Percentiles rank a stretch among this genome's conserved stretches.
phyloP scores from a whole-genome alignment of 2,329 filamentous ascomycete genomes.

The Emergomyces pasteurianus region DNA sequence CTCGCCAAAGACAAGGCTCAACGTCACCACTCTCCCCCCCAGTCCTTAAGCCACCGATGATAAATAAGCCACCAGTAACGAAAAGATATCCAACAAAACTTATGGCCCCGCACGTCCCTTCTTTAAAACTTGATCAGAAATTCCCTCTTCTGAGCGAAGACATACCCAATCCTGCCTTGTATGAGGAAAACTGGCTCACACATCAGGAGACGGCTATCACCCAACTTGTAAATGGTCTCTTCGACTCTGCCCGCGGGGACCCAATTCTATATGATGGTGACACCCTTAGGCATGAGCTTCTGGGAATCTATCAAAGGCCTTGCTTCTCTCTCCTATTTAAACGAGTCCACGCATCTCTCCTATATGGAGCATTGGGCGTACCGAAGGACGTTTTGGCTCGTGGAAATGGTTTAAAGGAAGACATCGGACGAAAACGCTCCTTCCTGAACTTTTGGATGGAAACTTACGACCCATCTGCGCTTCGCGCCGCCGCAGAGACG shows the following conservation, averaged over 20 bases:
- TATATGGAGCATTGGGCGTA: conserved; percentile 45
- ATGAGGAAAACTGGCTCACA: conserved; percentile 51
- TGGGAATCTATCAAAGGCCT: conserved; percentile 43
- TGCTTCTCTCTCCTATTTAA: conserved; percentile 42
- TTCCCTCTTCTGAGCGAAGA: conserved; percentile 45
- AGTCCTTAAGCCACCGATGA: not conserved
- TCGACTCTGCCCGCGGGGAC: conserved; percentile 26
- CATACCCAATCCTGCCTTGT: conserved; percentile 44
- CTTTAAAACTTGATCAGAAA: conserved; percentile 18
- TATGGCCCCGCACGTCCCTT: conserved; percentile 20
- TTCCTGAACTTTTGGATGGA: conserved; percentile 48
- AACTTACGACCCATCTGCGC: conserved; percentile 41
- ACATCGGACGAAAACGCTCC: conserved; percentile 46
- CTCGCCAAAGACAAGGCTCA: not conserved
- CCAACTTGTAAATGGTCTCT: conserved; percentile 47
- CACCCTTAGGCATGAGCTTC: conserved; percentile 35
- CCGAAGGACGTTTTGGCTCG: conserved; percentile 40
- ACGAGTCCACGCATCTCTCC: conserved; percentile 46
- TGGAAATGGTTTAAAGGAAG: conserved; percentile 38
- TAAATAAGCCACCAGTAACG: conserved; percentile 6
- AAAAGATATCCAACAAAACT: conserved; percentile 17
- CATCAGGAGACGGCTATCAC: conserved; percentile 51
- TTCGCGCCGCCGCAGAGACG: conserved; percentile 45
- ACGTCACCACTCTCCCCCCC: not conserved
- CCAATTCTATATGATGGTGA: conserved; percentile 15